Evolutionary conservation across 768 basidiomycete species (phyloP).

Genomic region (Termitomyces sp.): DNA sequence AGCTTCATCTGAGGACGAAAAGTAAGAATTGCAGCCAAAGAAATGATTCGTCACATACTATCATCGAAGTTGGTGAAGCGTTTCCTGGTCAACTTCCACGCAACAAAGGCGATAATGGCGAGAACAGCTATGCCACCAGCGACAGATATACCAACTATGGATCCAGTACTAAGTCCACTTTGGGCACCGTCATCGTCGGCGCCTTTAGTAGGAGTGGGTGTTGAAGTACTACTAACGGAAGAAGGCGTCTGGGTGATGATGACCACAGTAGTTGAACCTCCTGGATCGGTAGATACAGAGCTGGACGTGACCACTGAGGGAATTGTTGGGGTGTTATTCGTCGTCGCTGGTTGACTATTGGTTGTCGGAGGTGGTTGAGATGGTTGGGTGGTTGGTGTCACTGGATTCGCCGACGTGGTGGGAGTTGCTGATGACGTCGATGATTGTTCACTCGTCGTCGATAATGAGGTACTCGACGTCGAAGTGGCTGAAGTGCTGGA

Average conservation of each 20-base stretch:
- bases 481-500: conserved; percentile 10
- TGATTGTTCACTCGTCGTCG: background rate
- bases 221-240: conserved; percentile 18
- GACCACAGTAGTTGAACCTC: conserved; percentile 22
- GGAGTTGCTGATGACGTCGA: conserved; percentile 5
- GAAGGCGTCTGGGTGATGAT: conserved; percentile 20
- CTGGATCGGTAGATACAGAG: conserved; percentile 9
- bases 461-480: conserved; percentile 7
- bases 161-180: conserved; percentile 55
- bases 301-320: conserved; percentile 3
- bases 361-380: background rate
- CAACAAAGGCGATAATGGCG: conserved; percentile 66
- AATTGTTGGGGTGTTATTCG: conserved; percentile 3
- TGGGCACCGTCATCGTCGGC: conserved; percentile 11
- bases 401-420: conserved; percentile 1
- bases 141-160: conserved; percentile 76
- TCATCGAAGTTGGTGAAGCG: conserved; percentile 72
- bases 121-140: conserved; percentile 74
- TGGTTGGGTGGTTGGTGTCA: background rate
- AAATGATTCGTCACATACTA: conserved; percentile 42
- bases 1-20: conserved; percentile 51
- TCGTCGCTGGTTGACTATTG: background rate
- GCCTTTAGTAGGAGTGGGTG: conserved; percentile 22
- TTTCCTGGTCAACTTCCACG: conserved; percentile 86
- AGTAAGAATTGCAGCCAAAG: conserved; percentile 1